Conservation (phyloP, 805 yeast species). For the Wickerhamomyces rabaulensis region DNA sequence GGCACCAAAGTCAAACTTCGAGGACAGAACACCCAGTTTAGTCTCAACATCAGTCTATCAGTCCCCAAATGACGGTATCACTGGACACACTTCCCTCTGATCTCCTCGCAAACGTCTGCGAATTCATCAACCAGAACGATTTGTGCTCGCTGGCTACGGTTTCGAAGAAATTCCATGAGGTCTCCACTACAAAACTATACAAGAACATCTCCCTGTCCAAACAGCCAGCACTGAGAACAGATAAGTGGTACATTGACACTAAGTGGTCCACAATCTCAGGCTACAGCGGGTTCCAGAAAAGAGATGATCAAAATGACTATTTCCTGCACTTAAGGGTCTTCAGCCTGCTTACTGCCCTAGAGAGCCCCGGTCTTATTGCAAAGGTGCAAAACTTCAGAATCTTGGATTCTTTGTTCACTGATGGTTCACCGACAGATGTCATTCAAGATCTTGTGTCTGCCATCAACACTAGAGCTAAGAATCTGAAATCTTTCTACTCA, state of each 20-base stretch:
- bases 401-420: constrained; percentile 25
- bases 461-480: constrained; percentile 19
- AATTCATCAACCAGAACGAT: constrained; percentile 7
- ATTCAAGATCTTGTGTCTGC: constrained; percentile 20
- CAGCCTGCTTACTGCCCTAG: background rate
- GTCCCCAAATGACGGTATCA: background rate
- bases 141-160: background rate
- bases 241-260: constrained; percentile 29
- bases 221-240: constrained; percentile 26
- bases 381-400: constrained; percentile 34
- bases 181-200: constrained; percentile 33
- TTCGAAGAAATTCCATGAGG: constrained; percentile 18
- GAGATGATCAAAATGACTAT: constrained; percentile 31
- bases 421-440: constrained; percentile 17
- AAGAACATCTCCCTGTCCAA: constrained; percentile 30
- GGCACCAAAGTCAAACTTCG: background rate
- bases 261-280: constrained; percentile 36
- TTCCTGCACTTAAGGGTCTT: constrained; percentile 34
- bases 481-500: constrained; percentile 9
- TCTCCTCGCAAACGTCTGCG: background rate
- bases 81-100: background rate
- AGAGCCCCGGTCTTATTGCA: constrained; percentile 27
- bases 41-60: background rate
- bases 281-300: constrained; percentile 27
- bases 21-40: background rate